Evolutionary conservation across 495 filamentous ascomycete species (phyloP), one percentile per base, ranked within the genome.

Genomic region (Filosporella fistucella): DNA sequence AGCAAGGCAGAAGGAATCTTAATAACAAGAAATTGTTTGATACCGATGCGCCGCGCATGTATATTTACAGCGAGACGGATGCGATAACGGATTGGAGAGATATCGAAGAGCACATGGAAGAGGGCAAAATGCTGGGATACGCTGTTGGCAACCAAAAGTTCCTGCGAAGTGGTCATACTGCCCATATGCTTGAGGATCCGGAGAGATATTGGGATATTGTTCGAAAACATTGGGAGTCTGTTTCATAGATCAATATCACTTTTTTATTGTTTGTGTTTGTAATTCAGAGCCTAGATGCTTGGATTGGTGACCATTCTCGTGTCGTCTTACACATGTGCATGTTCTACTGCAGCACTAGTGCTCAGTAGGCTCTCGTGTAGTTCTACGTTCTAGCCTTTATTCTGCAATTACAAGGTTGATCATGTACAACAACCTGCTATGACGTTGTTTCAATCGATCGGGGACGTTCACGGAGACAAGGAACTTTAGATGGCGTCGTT

Each of bases 81-180:
- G 32, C 37, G 5, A 45, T 51, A 34, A 85, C 67, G 1, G 84
- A 81, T 14, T 97, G 60, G 68, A 88, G 89, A 63, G 60, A 97
- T 86, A 73, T 98, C 91, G 66, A 72, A 37, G 56, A 61, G 45
- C 55, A 51, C 97, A 93, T 66, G 96, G 85, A 16, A 90, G 77
- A 63, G 60, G 97, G 93, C 16, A 82, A 75, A 4, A 91, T 90
- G 10, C 90, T 75, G 49, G 97, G 80, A 72, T 97, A 96, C 38
- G 72, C 81, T 71, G 33, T 77, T 76, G 45, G 88, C 89, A 18
- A 90, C 67, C n/a, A 63, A 30, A 53, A 55, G 49, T 70, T 59
- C 38, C 47, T 46, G 33, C 37, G 42, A 17, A 69, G 58, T 30
- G 51, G 47, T 21, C 68, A 72, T 56, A 63, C 57, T 45, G 58